A percentile compares a stretch with the other conserved stretches of the same genome.
These are phyloP conservation scores for Orbilia brochopaga DNA, from an alignment of 2,329 filamentous ascomycete species.

Conservation along the genomic window DNA sequence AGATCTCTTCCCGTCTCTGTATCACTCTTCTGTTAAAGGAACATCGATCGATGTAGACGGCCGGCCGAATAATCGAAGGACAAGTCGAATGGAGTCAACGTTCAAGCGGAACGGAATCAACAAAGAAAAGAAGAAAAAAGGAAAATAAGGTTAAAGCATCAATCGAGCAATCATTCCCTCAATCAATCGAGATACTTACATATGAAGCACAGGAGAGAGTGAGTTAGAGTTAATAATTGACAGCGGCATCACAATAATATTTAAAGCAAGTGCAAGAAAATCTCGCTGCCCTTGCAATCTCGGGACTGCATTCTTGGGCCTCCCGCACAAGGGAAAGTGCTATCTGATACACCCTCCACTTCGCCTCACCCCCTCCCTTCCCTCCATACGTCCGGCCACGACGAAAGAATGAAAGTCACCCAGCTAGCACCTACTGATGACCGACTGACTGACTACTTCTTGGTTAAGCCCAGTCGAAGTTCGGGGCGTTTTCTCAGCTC, in stretches of 20 bases:
- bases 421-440: too few relatives aligned
- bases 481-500: constrained; percentile 50
- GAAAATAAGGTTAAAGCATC: neutral
- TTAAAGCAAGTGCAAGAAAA: constrained; percentile 11
- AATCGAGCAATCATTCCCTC: too few relatives aligned
- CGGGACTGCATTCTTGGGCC: constrained; percentile 13
- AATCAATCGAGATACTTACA: too few relatives aligned
- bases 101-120: too few relatives aligned
- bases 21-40: too few relatives aligned
- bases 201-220: too few relatives aligned
- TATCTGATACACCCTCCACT: constrained; percentile 41
- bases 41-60: neutral
- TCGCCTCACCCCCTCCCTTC: constrained; percentile 8
- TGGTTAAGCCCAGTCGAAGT: constrained; percentile 51
- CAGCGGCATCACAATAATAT: constrained; percentile 16
- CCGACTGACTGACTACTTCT: too few relatives aligned
- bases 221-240: too few relatives aligned
- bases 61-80: neutral
- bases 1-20: too few relatives aligned
- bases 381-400: constrained; percentile 3
- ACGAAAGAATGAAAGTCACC: too few relatives aligned
- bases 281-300: constrained; percentile 45
- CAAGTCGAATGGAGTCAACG: too few relatives aligned
- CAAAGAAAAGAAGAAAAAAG: neutral
- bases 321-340: constrained; percentile 45